Percentiles rank a stretch among this genome's conserved stretches.
phyloP scores from a whole-genome alignment of 441 rosid species.

The Melianthus villosus region DNA sequence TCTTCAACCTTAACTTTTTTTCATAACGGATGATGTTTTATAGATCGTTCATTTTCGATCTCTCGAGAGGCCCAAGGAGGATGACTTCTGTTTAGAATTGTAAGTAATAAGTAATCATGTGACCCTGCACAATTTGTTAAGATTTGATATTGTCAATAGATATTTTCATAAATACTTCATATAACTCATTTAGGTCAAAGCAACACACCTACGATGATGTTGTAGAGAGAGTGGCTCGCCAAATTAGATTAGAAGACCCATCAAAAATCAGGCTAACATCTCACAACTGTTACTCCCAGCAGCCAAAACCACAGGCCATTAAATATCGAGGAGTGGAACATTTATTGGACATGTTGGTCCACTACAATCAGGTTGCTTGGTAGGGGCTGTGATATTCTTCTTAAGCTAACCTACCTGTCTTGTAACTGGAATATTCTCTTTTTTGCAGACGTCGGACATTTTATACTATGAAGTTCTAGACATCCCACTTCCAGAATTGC shows the following conservation, averaged over 20 bases:
- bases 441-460: conserved; percentile 67
- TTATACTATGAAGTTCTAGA: conserved; percentile 91
- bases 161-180: conserved; percentile 11
- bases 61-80: conserved; percentile 80
- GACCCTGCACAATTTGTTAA: not conserved
- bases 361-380: conserved; percentile 66
- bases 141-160: not conserved
- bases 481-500: conserved; percentile 91
- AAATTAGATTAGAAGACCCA: conserved; percentile 70
- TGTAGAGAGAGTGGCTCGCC: conserved; percentile 66
- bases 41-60: conserved; percentile 80
- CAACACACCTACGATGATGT: conserved; percentile 71
- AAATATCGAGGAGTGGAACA: conserved; percentile 73
- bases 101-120: conserved; percentile 41
- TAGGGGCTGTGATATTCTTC: conserved; percentile 6
- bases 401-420: not conserved
- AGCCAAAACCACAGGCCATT: conserved; percentile 85
- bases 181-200: conserved; percentile 57
- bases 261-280: conserved; percentile 80
- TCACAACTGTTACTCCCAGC: conserved; percentile 96
- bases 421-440: conserved; percentile 5
- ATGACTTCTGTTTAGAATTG: conserved; percentile 72
- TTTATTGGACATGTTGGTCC: conserved; percentile 76
- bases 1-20: conserved; percentile 8
- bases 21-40: conserved; percentile 10